Percentiles rank a stretch among this genome's conserved stretches.
phyloP scores from a whole-genome alignment of 768 basidiomycete genomes.

The Termitomyces sp. region DNA sequence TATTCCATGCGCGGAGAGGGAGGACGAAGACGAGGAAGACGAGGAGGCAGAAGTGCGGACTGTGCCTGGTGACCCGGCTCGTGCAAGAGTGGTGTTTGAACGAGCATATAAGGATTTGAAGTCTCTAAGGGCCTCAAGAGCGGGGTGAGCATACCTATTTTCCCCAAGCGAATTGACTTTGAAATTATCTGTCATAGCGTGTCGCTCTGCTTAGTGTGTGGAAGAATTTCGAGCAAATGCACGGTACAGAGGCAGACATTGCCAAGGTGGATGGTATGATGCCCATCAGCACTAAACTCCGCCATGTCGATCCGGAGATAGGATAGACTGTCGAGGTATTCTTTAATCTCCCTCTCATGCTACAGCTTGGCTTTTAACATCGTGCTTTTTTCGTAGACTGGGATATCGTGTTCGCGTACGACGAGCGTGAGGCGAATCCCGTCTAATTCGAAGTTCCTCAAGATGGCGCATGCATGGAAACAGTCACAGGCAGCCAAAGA shows the following conservation, averaged over 20 bases:
- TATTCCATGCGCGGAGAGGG: slow-evolving; percentile 55
- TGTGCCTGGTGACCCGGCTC: slow-evolving; percentile 62
- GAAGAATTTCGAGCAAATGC: slow-evolving; percentile 87
- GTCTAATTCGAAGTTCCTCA: slow-evolving; percentile 93
- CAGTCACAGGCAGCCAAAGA: slow-evolving; percentile 41
- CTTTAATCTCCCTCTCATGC: slow-evolving; percentile 13
- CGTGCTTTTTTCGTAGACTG: slow-evolving; percentile 55
- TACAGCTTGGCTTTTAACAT: not conserved
- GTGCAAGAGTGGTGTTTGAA: slow-evolving; percentile 79
- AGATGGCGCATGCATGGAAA: slow-evolving; percentile 93
- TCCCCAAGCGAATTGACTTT: not conserved
- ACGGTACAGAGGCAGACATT: slow-evolving; percentile 70
- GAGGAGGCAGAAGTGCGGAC: slow-evolving; percentile 57
- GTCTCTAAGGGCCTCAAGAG: slow-evolving; percentile 74
- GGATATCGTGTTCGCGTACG: slow-evolving; percentile 95
- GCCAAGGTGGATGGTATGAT: slow-evolving; percentile 88
- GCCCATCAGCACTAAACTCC: slow-evolving; percentile 84
- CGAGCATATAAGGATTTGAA: slow-evolving; percentile 87
- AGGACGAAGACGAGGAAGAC: slow-evolving; percentile 75
- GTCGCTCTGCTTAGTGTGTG: slow-evolving; percentile 90
- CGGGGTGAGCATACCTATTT: slow-evolving; percentile 52
- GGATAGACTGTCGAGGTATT: slow-evolving; percentile 83
- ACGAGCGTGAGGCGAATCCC: slow-evolving; percentile 90
- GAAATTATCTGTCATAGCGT: slow-evolving; percentile 45
- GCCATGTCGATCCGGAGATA: slow-evolving; percentile 79